Conservation (phyloP, 1,284 basidiomycete species). For the Grifola frondosa region DNA sequence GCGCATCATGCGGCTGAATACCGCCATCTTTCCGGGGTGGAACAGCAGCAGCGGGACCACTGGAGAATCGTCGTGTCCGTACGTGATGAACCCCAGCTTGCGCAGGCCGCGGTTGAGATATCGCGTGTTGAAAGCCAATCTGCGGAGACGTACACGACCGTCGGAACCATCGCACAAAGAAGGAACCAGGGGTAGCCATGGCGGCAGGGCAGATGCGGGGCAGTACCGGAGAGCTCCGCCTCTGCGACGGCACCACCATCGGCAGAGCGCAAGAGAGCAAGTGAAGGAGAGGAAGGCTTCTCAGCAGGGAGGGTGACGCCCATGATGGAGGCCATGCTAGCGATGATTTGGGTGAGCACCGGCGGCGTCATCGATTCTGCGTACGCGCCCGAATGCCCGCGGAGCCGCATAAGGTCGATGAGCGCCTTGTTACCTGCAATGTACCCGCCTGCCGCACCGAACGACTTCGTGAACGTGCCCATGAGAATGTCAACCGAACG, state of each 20-base stretch:
- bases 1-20: conserved; percentile 89
- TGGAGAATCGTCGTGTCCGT: conserved; percentile 89
- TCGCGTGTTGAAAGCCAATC: conserved; percentile 93
- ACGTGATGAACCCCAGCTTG: conserved; percentile 97
- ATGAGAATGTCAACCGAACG: conserved; percentile 89
- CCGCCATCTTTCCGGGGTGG: conserved; percentile 90
- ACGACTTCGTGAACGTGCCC: conserved; percentile 99
- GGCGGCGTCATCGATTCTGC: conserved; percentile 92
- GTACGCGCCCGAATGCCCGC: conserved; percentile 85
- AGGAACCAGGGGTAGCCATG: conserved; percentile 73
- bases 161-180: conserved; percentile 78
- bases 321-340: conserved; percentile 97
- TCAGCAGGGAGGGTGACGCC: conserved; percentile 61
- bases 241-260: conserved; percentile 31
- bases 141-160: conserved; percentile 78
- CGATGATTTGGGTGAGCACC: conserved; percentile 88
- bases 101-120: conserved; percentile 87
- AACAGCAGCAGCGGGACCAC: conserved; percentile 94
- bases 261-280: conserved; percentile 34
- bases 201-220: conserved; percentile 60
- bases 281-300: conserved; percentile 24
- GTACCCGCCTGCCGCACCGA: conserved; percentile 97
- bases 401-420: conserved; percentile 80
- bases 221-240: conserved; percentile 57
- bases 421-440: conserved; percentile 82